A percentile compares a stretch with the other conserved stretches of the same genome.
Evolutionary conservation across 2,329 filamentous ascomycete species (phyloP).

Genomic region (Aphanocladium album): DNA sequence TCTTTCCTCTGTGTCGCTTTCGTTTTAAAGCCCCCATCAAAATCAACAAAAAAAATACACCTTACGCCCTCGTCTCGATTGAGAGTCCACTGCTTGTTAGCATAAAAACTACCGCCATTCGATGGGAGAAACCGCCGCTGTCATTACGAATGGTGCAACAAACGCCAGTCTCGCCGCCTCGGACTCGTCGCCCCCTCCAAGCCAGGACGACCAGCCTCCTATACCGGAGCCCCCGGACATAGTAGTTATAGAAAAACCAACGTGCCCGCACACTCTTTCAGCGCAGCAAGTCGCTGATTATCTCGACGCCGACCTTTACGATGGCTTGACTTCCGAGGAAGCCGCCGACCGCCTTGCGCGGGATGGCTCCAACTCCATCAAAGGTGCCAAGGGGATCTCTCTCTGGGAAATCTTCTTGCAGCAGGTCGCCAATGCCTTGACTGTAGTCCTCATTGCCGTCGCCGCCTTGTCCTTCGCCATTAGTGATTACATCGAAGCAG

Average conservation of each 20-base stretch:
- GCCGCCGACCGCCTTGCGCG: conserved; percentile 59
- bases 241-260: conserved; percentile 31
- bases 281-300: conserved; percentile 29
- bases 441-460: conserved; percentile 67
- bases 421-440: conserved; percentile 73
- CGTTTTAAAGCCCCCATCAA: neutral
- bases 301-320: conserved; percentile 38
- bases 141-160: conserved; percentile 37
- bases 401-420: conserved; percentile 71
- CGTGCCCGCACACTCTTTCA: conserved; percentile 31
- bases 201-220: conserved; percentile 35
- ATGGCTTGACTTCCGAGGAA: conserved; percentile 61
- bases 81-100: conserved; percentile 14
- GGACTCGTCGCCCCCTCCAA: conserved; percentile 32
- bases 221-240: conserved; percentile 34
- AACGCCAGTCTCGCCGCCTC: conserved; percentile 31
- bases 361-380: conserved; percentile 67
- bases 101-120: conserved; percentile 28
- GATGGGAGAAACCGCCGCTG: conserved; percentile 36
- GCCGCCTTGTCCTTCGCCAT: conserved; percentile 67
- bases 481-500: conserved; percentile 58
- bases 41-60: conserved; percentile 4
- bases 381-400: conserved; percentile 66
- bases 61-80: neutral
- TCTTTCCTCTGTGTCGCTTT: conserved; percentile 16